Evolutionary conservation across 164 flowering plant genomes (phyloP).

Genomic region (Kalanchoe fedtschenkoi): DNA sequence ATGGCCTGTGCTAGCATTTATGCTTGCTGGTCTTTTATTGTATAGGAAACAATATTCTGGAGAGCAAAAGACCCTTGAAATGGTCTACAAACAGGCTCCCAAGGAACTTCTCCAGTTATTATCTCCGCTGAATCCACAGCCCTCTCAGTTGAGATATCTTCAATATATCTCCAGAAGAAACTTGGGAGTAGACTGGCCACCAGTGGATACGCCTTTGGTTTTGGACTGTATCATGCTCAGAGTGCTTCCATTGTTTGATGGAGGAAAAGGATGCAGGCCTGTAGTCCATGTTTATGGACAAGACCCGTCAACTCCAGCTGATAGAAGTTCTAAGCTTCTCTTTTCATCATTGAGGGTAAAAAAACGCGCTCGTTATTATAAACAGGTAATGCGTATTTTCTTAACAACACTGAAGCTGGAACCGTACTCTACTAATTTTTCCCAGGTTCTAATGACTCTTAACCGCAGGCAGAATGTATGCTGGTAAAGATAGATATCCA

Average conservation of each 20-base stretch:
- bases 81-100: conserved; percentile 90
- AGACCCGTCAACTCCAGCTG: conserved; percentile 50
- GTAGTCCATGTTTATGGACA: conserved; percentile 78
- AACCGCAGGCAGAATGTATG: conserved; percentile 72
- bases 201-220: conserved; percentile 65
- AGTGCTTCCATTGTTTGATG: conserved; percentile 62
- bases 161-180: conserved; percentile 88
- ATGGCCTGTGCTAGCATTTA: conserved; percentile 90
- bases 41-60: conserved; percentile 74
- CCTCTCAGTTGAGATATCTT: conserved; percentile 85
- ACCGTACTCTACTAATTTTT: not conserved
- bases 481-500: conserved; percentile 81
- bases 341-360: conserved; percentile 54
- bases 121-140: conserved; percentile 72
- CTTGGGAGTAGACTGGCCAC: conserved; percentile 86
- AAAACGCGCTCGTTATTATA: conserved; percentile 50
- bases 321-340: conserved; percentile 52
- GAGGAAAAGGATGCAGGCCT: conserved; percentile 74
- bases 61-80: conserved; percentile 85
- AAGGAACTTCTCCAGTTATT: conserved; percentile 68
- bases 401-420: not conserved
- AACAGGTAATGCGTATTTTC: conserved; percentile 41
- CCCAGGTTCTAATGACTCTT: conserved; percentile 4
- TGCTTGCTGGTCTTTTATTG: conserved; percentile 81
- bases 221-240: conserved; percentile 82